Percentiles rank a stretch among this genome's conserved stretches.
Evolutionary conservation across 1,284 basidiomycete species (phyloP).

Genomic region (Kwoniella shivajii): DNA sequence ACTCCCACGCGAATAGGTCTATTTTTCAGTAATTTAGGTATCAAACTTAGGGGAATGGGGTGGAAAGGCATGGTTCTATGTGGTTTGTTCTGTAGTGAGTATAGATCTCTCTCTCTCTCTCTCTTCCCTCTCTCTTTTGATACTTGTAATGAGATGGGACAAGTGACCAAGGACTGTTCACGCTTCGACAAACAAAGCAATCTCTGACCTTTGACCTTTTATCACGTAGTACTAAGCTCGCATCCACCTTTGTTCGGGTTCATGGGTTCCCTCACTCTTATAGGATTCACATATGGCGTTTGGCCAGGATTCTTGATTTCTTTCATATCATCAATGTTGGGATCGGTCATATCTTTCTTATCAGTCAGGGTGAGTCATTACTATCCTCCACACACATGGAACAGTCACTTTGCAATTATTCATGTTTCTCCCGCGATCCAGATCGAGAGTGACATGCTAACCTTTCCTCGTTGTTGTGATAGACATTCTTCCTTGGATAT

Average conservation of each 20-base stretch:
- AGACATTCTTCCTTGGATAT: slow-evolving; percentile 51
- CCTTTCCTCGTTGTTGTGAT: neutral
- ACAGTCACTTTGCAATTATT: no score
- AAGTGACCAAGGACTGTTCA: no score
- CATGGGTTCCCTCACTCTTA: slow-evolving; percentile 47
- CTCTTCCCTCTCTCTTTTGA: neutral
- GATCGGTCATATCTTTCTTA: slow-evolving; percentile 45
- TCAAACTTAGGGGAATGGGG: slow-evolving; percentile 40
- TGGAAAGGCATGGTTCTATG: slow-evolving; percentile 43
- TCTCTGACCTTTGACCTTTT: neutral
- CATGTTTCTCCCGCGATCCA: neutral
- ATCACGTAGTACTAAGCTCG: slow-evolving; percentile 40
- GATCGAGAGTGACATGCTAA: neutral
- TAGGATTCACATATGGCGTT: slow-evolving; percentile 53
- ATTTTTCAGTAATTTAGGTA: slow-evolving; percentile 45
- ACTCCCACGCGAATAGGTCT: slow-evolving; percentile 45
- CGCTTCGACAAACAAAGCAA: no score
- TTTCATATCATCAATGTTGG: slow-evolving; percentile 37
- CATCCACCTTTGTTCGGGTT: slow-evolving; percentile 54
- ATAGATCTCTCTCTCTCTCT: neutral
- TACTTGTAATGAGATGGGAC: neutral
- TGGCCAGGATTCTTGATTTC: slow-evolving; percentile 49
- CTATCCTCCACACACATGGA: neutral
- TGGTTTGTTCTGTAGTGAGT: slow-evolving; percentile 42
- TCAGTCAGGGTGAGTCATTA: slow-evolving; percentile 43